Evolutionary conservation across 257 asterid species (phyloP), one percentile per base, ranked within the genome.

Genomic region (Przewalskia tangutica): DNA sequence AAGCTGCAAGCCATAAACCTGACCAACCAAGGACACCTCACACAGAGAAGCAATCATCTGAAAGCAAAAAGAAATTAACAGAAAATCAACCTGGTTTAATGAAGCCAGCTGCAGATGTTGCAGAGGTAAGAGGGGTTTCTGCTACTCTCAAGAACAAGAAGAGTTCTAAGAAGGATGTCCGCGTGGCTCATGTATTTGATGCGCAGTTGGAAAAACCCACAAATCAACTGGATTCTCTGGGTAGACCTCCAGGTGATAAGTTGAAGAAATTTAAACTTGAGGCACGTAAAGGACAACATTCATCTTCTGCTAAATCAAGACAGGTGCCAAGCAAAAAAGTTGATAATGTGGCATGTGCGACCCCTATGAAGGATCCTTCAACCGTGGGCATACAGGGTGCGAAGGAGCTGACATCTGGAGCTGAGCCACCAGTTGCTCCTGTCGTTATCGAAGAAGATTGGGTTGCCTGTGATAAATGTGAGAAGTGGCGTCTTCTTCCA

Each of bases 401-500:
- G 27, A 88, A 84, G 67, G 95, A 88, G 81, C 71, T 48, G 60
- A 62, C 84, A 14, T 77, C 79, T 67, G 90, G 77, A 76, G 71
- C 85, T 18, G 91, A 88, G 82, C 82, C 89, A 80, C 63, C 83
- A 27, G 83, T 20, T 44, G 89, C 89, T 82, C 87, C 94, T 75
- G 86, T 87, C 27, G 6, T 91, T 13, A 88, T 92, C 64, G 82
- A 86, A 58, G 98, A 95, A 64, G 79, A 90, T 18, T 95, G 99
- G 99, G 98, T 95, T 34, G 54, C 76, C 13, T 93, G 99, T 89
- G 98, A 91, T 77, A 87, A 85, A 50, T 95, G 98, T 85, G 82
- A 81, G 84, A 89, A 53, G 71, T 95, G 99, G 97, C 97, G 97
- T 81, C 95, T 92, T 85, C 85, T 95, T 76, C 97, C 99, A 20